Conservation (phyloP, 1,284 basidiomycete species). For the Austroboletus rostrupii region DNA sequence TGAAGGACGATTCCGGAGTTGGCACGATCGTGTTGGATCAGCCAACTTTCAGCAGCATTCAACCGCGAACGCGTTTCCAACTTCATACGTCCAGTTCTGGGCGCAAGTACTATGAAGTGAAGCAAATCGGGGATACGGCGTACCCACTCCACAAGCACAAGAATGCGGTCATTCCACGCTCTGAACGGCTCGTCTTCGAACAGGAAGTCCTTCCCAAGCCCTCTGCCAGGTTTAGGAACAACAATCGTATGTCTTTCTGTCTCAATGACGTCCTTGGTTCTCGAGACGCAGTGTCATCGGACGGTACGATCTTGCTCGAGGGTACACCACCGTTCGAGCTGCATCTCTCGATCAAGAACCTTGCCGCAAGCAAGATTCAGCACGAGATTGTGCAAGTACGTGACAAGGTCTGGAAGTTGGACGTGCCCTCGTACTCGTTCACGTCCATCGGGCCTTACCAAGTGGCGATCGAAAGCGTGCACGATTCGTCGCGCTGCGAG, state of each 20-base stretch:
- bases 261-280: constrained; percentile 64
- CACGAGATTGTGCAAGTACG: constrained; percentile 56
- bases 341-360: constrained; percentile 71
- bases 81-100: constrained; percentile 78
- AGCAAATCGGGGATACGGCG: constrained; percentile 83
- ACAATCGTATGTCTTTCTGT: constrained; percentile 71
- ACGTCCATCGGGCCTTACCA: constrained; percentile 77
- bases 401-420: constrained; percentile 70
- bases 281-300: constrained; percentile 46
- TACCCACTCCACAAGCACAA: constrained; percentile 72
- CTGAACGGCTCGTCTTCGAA: constrained; percentile 69
- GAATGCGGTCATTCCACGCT: constrained; percentile 56
- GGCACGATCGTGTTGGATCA: constrained; percentile 63
- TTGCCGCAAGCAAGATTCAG: constrained; percentile 62
- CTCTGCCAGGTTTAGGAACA: constrained; percentile 69
- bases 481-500: constrained; percentile 78
- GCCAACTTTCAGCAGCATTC: constrained; percentile 83
- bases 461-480: constrained; percentile 70
- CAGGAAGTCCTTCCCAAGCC: constrained; percentile 80
- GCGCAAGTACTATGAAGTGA: constrained; percentile 84
- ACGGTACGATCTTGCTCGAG: constrained; percentile 56
- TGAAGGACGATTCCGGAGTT: constrained; percentile 55
- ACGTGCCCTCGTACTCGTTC: constrained; percentile 72
- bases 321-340: constrained; percentile 90
- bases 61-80: constrained; percentile 78